Evolutionary conservation across 2,329 filamentous ascomycete genomes (phyloP), one percentile per base, ranked within the genome.

Genomic region (Trichoderma afroharzianum): DNA sequence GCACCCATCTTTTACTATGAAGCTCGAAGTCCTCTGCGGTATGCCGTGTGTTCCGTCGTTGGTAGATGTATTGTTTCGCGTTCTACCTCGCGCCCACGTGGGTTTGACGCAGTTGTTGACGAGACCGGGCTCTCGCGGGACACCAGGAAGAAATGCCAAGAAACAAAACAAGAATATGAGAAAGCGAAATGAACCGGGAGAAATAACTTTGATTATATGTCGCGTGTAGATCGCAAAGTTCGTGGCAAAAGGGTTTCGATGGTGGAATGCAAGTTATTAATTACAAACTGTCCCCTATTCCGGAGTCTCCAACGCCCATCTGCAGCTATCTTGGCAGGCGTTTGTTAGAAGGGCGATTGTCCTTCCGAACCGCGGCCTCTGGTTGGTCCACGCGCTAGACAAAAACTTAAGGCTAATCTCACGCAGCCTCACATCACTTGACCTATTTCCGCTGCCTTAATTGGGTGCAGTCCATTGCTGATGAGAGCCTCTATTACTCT

Each of bases 1-100:
- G 87, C 85, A 78, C 89, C 89, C 89, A 91, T 91, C 71, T 82
- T 88, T 82, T 72, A 43, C 21, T 24, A 5, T 64, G 9, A 50
- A 33, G 14, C 24, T 18, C 3, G 36, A 58, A 4, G 36, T 30
- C 55, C 57, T 30, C 57, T 61, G 39, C 15, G 30, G n/a, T 69
- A 15, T 18, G 53, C 21, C 50, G 50, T 58, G 32, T 58, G 30
- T 58, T 67, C 15, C 57, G 66, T 21, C 9, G 14, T 39, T n/a
- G 55, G 36, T 33, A 33, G 55, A 50, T 47, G 36, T 26, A n/a
- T 28, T 9, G 57, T 53, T 68, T 62, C 66, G 66, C 55, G 66
- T 33, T 53, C 21, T 21, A 39, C 39, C 53, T 62, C 66, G 55
- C 32, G 18, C 36, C n/a, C 12, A 18, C n/a, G 39, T 33, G 8